Base-by-base conservation (phyloP, 768 basidiomycete species). In the Amanita exitialis region DNA sequence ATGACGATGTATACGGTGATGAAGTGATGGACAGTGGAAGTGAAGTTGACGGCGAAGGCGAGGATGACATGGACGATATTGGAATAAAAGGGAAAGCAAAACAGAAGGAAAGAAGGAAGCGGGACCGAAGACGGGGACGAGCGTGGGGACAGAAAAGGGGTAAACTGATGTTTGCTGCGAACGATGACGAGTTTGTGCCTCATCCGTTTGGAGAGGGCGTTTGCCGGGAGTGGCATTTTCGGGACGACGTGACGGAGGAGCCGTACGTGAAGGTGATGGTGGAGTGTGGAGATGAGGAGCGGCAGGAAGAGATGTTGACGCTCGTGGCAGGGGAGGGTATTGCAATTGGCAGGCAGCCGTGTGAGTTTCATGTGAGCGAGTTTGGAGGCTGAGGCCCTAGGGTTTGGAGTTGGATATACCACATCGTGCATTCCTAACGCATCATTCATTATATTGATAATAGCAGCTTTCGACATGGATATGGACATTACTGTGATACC, bases 101-200 rank as follows among this genome's bases (percentile, higher is more conserved):
- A 23, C 16, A 12, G 39, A 21, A 8, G 39, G 16, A 20, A 41
- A 41, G 12, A 18, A 20, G 9, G 21, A 41, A 20, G 9, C 39
- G 18, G 51, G 42, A 16, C 53, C 23, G 53, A 41, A 23, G 52
- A 38, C 15, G 52, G 54, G 25, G 34, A 32, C 32, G 47, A 47
- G 16, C 25, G 12, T 20, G 23, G 25, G 20, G 32, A 56, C 54
- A 42, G 75, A 76, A 27, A 64, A 62, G 61, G 53, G 64, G 54
- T 13, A 23, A 42, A 42, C 20, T 13, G 21, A 13, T 18, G 18
- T 10, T 28, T 15, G 42, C 57, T 62, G 35, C 69, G 16, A 75
- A 73, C 28, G 84, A 89, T 48, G 84, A 87, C 52, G 79, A 76
- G 51, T 76, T 75, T 56, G 78, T 82, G 49, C 88, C 89, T 6